Percentiles rank a stretch among this genome's conserved stretches.
These are phyloP conservation scores for Fusarium sp. DNA, from an alignment of 2,329 filamentous ascomycete genomes.

Conservation along the genomic window DNA sequence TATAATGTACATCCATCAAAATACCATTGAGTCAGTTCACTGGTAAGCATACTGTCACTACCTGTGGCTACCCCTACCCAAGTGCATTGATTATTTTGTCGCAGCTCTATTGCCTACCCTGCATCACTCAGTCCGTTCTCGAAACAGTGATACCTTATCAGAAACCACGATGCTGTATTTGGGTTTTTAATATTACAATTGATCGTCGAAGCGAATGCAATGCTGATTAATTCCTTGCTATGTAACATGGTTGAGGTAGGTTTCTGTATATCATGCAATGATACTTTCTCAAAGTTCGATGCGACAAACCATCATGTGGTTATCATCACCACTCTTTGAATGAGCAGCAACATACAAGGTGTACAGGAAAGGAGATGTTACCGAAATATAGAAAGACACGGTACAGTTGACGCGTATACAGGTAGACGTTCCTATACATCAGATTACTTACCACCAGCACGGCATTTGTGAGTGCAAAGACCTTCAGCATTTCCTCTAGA, in stretches of 20 bases:
- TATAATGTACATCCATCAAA: background rate
- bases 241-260: background rate
- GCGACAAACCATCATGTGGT: too few relatives aligned
- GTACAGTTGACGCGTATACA: background rate
- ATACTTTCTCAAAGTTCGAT: background rate
- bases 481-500: too few relatives aligned
- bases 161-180: background rate
- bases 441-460: background rate
- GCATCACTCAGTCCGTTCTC: too few relatives aligned
- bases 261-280: too few relatives aligned
- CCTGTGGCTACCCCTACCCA: background rate
- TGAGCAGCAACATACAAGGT: background rate
- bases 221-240: background rate
- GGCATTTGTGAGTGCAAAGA: background rate
- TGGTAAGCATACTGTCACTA: background rate
- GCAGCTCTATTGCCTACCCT: background rate
- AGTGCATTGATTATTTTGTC: background rate
- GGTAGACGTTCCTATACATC: background rate
- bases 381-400: background rate
- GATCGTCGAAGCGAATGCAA: background rate
- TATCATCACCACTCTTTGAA: background rate
- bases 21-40: background rate
- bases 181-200: too few relatives aligned
- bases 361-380: background rate
- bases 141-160: background rate